Evolutionary conservation across 2,329 filamentous ascomycete species (phyloP), one percentile per base, ranked within the genome.

Genomic region (Neofusicoccum cordaticola): DNA sequence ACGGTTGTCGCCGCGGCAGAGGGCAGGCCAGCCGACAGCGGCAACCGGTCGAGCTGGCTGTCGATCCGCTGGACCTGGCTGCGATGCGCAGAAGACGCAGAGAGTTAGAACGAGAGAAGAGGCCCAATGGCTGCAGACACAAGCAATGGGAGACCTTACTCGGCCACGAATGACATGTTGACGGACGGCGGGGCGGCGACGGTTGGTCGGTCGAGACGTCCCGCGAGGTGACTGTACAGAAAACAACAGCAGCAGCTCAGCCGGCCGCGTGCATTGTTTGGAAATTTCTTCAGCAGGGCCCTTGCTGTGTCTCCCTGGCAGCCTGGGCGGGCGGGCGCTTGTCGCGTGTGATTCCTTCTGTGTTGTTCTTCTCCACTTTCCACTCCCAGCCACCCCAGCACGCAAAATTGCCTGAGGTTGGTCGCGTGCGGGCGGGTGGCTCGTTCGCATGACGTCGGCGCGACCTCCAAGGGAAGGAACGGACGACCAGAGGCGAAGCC

Each of bases 51-150:
- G 62, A 88, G 79, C 68, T 85, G 83, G 65, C 79, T 78, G 72
- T 88, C 85, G 67, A 88, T 81, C 57, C 80, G 81, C 64, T 81
- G 83, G 65, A 87, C 77, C 70, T 86, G 84, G 73, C 84, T 86
- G 66, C 65, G 13, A 39, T 19, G 15, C 41, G 12, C 58, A 41
- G 6, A 31, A 31, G 27, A 19, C 31, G 70, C 64, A 69, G 69
- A 27, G 44, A 37, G 56, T 60, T n/a, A 47, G 41, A 60, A 17
- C 34, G 15, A 35, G 27, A 35, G 27, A 31, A 5, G 27, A 31
- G 27, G 27, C 27, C 27, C 27, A 31, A 31, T 31, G 27, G 6
- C 27, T 31, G 27, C 27, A 31, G 27, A 31, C 27, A 31, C 27
- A 31, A 31, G 27, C 27, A 31, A 39, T 11, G 9, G 37, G 48